These are phyloP conservation scores for Dendrobium nobile DNA, from an alignment of 106 monocot genomes.

Conservation along the genomic window DNA sequence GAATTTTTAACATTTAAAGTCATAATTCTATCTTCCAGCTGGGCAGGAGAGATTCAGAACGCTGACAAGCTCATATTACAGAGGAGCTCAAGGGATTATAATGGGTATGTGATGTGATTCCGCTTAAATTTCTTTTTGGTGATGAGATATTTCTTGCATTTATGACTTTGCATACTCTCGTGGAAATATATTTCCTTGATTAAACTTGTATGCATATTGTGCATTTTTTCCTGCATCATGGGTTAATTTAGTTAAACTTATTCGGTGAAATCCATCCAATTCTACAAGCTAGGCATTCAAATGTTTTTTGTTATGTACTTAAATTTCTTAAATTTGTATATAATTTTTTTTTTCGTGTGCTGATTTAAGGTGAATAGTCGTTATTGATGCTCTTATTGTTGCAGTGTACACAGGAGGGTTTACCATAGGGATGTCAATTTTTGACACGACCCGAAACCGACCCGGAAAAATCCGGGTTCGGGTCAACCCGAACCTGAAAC, in stretches of 20 bases:
- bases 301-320: background rate
- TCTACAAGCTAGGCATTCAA: background rate
- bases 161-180: background rate
- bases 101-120: slow-evolving; percentile 34
- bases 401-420: too few species aligned
- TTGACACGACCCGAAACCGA: too few species aligned
- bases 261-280: background rate
- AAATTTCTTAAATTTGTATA: background rate
- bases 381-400: too few species aligned
- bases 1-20: background rate
- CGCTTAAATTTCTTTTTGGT: background rate
- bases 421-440: too few species aligned
- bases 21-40: slow-evolving; percentile 33
- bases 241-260: too few species aligned
- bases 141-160: slow-evolving; percentile 2
- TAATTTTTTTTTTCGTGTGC: too few species aligned
- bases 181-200: too few species aligned
- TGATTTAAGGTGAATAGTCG: too few species aligned
- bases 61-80: slow-evolving; percentile 69
- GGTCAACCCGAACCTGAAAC: too few species aligned
- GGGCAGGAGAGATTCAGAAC: slow-evolving; percentile 77
- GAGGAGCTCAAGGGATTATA: slow-evolving; percentile 70
- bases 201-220: too few species aligned
- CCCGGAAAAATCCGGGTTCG: too few species aligned
- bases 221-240: too few species aligned